A percentile compares a stretch with the other conserved stretches of the same genome.
These are phyloP conservation scores for Saturnispora serradocipensis DNA, from an alignment of 805 yeast species.

Conservation along the genomic window DNA sequence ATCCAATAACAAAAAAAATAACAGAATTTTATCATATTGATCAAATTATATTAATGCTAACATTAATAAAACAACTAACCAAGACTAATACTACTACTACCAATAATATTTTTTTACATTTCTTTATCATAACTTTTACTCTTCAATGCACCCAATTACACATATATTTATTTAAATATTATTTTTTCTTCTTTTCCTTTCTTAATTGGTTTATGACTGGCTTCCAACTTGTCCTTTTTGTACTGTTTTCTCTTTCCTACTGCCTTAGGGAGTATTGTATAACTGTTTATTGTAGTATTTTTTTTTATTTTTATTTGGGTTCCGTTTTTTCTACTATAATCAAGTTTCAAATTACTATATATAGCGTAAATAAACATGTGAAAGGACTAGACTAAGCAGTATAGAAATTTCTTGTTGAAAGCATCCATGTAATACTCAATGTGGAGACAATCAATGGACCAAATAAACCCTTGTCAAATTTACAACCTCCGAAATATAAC, in stretches of 20 bases:
- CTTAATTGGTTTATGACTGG: neutral
- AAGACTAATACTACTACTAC: neutral
- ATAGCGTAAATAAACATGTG: neutral
- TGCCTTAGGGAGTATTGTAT: neutral
- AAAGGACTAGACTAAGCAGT: conserved; percentile 7
- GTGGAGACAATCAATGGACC: conserved; percentile 86
- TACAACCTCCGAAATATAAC: conserved; percentile 69
- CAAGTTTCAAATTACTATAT: neutral
- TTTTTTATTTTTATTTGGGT: neutral
- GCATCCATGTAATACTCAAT: conserved; percentile 75
- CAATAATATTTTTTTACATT: neutral
- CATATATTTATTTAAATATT: neutral
- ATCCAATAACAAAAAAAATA: neutral
- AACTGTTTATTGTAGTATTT: neutral
- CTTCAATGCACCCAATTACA: neutral
- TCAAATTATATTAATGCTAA: neutral
- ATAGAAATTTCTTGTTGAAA: conserved; percentile 57
- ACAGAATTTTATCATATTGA: neutral
- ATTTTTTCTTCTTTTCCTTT: neutral
- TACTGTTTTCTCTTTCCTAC: neutral
- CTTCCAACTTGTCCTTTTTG: neutral
- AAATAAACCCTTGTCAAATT: conserved; percentile 74
- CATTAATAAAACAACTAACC: neutral
- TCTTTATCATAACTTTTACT: neutral
- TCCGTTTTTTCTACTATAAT: neutral